Evolutionary conservation across 2,329 filamentous ascomycete genomes (phyloP).

Genomic region (Phaeosphaeria sp.): DNA sequence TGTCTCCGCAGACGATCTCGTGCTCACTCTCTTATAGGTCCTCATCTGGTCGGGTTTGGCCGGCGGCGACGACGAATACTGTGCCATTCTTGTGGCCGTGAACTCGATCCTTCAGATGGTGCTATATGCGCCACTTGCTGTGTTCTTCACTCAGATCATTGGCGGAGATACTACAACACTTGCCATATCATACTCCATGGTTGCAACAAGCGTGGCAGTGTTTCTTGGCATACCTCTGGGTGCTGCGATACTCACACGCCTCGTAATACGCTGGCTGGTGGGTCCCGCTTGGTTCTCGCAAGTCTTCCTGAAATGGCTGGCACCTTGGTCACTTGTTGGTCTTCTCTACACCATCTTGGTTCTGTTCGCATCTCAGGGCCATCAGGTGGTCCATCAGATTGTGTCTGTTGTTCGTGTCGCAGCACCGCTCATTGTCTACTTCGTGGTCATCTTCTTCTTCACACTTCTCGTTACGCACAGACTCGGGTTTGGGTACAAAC

Average conservation of each 20-base stretch:
- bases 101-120: slow-evolving; percentile 51
- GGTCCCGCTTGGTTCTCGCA: slow-evolving; percentile 67
- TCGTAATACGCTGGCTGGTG: slow-evolving; percentile 62
- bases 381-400: slow-evolving; percentile 78
- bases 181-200: slow-evolving; percentile 63
- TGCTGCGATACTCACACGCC: slow-evolving; percentile 74
- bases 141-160: slow-evolving; percentile 67
- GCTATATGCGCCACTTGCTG: slow-evolving; percentile 46
- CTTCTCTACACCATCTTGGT: slow-evolving; percentile 83
- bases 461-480: slow-evolving; percentile 66
- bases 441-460: slow-evolving; percentile 71
- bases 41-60: slow-evolving; percentile 77
- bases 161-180: slow-evolving; percentile 52
- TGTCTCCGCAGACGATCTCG: slow-evolving; percentile 50
- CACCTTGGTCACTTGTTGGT: slow-evolving; percentile 78
- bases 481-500: slow-evolving; percentile 71
- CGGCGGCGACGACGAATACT: slow-evolving; percentile 77
- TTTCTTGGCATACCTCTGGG: slow-evolving; percentile 79
- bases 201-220: slow-evolving; percentile 77
- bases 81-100: slow-evolving; percentile 62
- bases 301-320: slow-evolving; percentile 68
- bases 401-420: slow-evolving; percentile 78
- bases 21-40: slow-evolving; percentile 48
- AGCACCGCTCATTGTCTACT: slow-evolving; percentile 80
- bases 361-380: slow-evolving; percentile 79